Conservation (phyloP, 768 basidiomycete species). For the Rhodotorula kratochvilovae region DNA sequence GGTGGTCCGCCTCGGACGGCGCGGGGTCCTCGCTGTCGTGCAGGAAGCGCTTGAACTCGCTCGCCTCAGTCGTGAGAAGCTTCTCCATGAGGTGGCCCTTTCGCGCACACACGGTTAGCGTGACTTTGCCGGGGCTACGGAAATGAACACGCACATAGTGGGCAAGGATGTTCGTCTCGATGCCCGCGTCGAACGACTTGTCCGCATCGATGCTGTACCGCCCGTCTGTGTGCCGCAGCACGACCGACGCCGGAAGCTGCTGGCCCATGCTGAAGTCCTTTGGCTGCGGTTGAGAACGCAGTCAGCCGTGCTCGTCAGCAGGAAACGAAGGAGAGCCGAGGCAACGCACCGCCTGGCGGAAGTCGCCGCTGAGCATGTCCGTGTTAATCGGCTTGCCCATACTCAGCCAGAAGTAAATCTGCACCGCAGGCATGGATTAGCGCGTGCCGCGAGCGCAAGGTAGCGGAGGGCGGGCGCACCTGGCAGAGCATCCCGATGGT, state of each 20-base stretch:
- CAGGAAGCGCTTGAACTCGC: slow-evolving; percentile 59
- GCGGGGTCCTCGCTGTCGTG: slow-evolving; percentile 47
- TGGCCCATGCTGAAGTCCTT: slow-evolving; percentile 70
- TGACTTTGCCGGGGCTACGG: not conserved
- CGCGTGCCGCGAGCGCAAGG: not conserved
- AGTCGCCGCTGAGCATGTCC: slow-evolving; percentile 59
- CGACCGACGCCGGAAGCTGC: slow-evolving; percentile 66
- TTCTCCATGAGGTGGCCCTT: slow-evolving; percentile 88
- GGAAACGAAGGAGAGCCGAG: not conserved
- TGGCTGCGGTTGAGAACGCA: slow-evolving; percentile 49
- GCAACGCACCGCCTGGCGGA: slow-evolving; percentile 45
- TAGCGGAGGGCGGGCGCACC: not conserved
- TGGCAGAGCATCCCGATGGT: slow-evolving; percentile 36
- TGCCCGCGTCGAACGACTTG: slow-evolving; percentile 43
- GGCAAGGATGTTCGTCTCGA: slow-evolving; percentile 17
- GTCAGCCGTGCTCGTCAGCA: not conserved
- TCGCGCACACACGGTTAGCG: not conserved
- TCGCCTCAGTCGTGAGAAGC: slow-evolving; percentile 64
- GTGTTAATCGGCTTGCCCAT: slow-evolving; percentile 64
- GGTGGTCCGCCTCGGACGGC: slow-evolving; percentile 45
- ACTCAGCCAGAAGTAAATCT: slow-evolving; percentile 83
- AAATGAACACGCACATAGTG: slow-evolving; percentile 21
- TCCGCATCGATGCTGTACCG: slow-evolving; percentile 49
- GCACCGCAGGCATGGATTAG: slow-evolving; percentile 48
- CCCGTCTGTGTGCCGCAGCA: slow-evolving; percentile 57